Evolutionary conservation across 805 yeast genomes (phyloP).

Genomic region (Starmerella cellae): DNA sequence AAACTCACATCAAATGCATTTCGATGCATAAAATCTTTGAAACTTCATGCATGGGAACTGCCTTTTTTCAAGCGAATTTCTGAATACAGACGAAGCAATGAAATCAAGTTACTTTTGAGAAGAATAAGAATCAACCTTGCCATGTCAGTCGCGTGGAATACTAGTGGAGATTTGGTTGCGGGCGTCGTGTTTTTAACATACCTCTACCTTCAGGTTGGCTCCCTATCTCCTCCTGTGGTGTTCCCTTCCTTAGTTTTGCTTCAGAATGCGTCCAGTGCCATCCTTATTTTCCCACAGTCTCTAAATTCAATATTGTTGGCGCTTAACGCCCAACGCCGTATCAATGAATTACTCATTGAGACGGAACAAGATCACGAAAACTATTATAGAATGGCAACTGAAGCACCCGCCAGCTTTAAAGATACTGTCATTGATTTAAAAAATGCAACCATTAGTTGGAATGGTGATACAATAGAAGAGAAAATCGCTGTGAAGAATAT

Average conservation of each 20-base stretch:
- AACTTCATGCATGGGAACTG: slow-evolving; percentile 89
- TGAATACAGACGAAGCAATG: slow-evolving; percentile 70
- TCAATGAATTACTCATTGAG: slow-evolving; percentile 55
- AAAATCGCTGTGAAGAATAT: slow-evolving; percentile 31
- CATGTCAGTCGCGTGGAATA: slow-evolving; percentile 34
- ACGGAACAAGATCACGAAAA: slow-evolving; percentile 67
- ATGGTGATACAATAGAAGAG: slow-evolving; percentile 37
- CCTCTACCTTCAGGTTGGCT: slow-evolving; percentile 45
- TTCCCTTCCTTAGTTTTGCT: slow-evolving; percentile 45
- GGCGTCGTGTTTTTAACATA: slow-evolving; percentile 80
- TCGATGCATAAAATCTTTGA: slow-evolving; percentile 79
- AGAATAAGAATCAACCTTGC: slow-evolving; percentile 45
- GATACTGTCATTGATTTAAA: slow-evolving; percentile 37
- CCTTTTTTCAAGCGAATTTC: slow-evolving; percentile 64
- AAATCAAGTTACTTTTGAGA: slow-evolving; percentile 52
- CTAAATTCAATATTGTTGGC: slow-evolving; percentile 76
- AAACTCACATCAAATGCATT: slow-evolving; percentile 74
- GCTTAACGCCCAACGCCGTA: slow-evolving; percentile 42
- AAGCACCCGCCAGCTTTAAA: slow-evolving; percentile 45
- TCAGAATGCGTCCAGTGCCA: slow-evolving; percentile 73
- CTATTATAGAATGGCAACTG: slow-evolving; percentile 32
- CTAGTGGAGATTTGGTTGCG: slow-evolving; percentile 75
- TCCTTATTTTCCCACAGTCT: slow-evolving; percentile 80
- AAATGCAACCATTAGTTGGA: slow-evolving; percentile 36
- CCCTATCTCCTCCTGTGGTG: slow-evolving; percentile 77